Conservation (phyloP, 1,139 yeast genomes). For the Geotrichum cucujoidarum region DNA sequence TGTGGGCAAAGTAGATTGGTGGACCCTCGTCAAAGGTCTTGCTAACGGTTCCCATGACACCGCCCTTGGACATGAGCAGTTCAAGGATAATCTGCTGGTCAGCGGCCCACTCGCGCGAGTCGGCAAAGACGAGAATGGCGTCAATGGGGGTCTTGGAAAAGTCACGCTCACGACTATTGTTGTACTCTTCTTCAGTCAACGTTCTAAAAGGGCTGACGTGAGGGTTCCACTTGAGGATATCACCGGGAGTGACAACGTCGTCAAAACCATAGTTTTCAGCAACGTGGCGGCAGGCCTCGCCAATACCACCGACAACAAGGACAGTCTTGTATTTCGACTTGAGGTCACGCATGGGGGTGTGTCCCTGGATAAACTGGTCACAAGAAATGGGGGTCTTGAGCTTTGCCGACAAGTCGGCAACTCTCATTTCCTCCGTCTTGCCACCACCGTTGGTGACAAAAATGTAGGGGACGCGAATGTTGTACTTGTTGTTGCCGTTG, state of each 20-base stretch:
- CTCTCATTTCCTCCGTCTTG: slow-evolving; percentile 66
- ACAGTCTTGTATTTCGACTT: slow-evolving; percentile 63
- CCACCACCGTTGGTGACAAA: slow-evolving; percentile 91
- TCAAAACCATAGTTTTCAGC: slow-evolving; percentile 74
- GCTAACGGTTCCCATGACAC: slow-evolving; percentile 76
- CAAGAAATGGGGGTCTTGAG: slow-evolving; percentile 57
- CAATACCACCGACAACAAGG: slow-evolving; percentile 79
- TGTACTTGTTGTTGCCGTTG: slow-evolving; percentile 72
- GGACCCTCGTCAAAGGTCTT: slow-evolving; percentile 73
- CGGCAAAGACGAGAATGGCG: slow-evolving; percentile 75
- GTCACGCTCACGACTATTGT: slow-evolving; percentile 54
- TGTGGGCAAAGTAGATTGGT: slow-evolving; percentile 76
- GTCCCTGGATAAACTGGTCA: slow-evolving; percentile 82
- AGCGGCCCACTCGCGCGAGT: slow-evolving; percentile 84
- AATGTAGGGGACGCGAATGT: slow-evolving; percentile 76
- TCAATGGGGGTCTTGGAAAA: slow-evolving; percentile 60
- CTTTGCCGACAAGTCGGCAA: slow-evolving; percentile 59
- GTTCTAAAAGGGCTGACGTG: slow-evolving; percentile 77
- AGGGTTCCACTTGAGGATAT: slow-evolving; percentile 79
- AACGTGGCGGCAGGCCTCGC: slow-evolving; percentile 73
- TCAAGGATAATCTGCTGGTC: slow-evolving; percentile 84
- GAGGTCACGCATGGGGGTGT: slow-evolving; percentile 81
- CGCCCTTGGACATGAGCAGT: slow-evolving; percentile 63
- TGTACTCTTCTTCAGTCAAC: slow-evolving; percentile 63
- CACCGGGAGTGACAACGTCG: slow-evolving; percentile 72